These are phyloP conservation scores for Brettanomyces naardenensis DNA, from an alignment of 805 yeast species.

Conservation along the genomic window DNA sequence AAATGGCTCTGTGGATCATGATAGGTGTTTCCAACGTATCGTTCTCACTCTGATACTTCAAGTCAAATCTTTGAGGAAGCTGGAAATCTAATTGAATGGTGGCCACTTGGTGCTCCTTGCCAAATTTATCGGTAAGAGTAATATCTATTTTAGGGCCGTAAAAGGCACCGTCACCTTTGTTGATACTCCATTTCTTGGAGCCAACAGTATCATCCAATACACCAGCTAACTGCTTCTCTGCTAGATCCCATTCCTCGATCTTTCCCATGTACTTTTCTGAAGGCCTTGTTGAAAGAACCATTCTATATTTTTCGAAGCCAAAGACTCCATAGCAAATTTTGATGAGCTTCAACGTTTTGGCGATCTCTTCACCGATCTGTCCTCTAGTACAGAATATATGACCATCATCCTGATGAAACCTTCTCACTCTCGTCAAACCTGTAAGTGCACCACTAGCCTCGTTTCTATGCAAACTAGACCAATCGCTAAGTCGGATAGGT, in stretches of 20 bases:
- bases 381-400: constrained; percentile 83
- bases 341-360: constrained; percentile 62
- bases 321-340: constrained; percentile 68
- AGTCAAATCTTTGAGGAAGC: constrained; percentile 75
- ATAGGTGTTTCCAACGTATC: constrained; percentile 62
- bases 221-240: constrained; percentile 57
- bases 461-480: constrained; percentile 87
- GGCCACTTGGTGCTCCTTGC: constrained; percentile 87
- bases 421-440: constrained; percentile 86
- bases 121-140: constrained; percentile 68
- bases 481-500: constrained; percentile 81
- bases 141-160: constrained; percentile 97
- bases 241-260: constrained; percentile 68
- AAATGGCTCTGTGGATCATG: constrained; percentile 93
- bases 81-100: constrained; percentile 95
- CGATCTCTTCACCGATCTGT: constrained; percentile 72
- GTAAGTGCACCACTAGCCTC: constrained; percentile 92
- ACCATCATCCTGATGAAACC: constrained; percentile 98
- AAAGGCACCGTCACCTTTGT: constrained; percentile 94
- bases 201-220: constrained; percentile 51
- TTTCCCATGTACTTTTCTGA: constrained; percentile 67
- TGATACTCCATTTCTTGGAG: constrained; percentile 50
- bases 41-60: constrained; percentile 54
- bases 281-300: constrained; percentile 83
- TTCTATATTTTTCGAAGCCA: constrained; percentile 48